Conservation (phyloP, 169 alveolate species). For the Perkinsus marinus region DNA sequence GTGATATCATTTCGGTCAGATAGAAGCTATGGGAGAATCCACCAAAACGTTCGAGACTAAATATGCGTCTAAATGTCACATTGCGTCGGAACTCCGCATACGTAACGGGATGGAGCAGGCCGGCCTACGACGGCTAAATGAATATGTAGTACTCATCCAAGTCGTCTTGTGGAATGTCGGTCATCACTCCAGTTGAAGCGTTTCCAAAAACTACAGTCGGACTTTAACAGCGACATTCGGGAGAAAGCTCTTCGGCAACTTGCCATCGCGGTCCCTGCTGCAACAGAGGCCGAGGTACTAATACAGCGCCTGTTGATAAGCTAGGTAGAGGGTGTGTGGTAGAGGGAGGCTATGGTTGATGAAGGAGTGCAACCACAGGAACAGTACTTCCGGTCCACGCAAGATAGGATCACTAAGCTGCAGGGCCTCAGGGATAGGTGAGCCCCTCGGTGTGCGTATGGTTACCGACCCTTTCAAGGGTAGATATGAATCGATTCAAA, state of each 20-base stretch:
- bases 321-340: not conserved
- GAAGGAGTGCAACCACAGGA: not conserved
- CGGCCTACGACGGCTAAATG: not conserved
- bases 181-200: not conserved
- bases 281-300: not conserved
- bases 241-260: not conserved
- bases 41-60: not conserved
- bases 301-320: not conserved
- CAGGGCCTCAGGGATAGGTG: not conserved
- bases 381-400: not conserved
- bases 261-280: not conserved
- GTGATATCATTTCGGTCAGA: not conserved
- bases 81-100: not conserved
- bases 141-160: not conserved
- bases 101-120: not conserved
- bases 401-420: not conserved
- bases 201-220: not conserved
- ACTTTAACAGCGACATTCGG: not conserved
- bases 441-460: not conserved
- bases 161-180: not conserved
- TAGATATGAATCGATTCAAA: not conserved
- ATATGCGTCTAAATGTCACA: not conserved
- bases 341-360: not conserved
- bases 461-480: not conserved
- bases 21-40: not conserved